These are phyloP conservation scores for Dactylellina cionopaga DNA, from an alignment of 2,329 filamentous ascomycete genomes.

Conservation along the genomic window DNA sequence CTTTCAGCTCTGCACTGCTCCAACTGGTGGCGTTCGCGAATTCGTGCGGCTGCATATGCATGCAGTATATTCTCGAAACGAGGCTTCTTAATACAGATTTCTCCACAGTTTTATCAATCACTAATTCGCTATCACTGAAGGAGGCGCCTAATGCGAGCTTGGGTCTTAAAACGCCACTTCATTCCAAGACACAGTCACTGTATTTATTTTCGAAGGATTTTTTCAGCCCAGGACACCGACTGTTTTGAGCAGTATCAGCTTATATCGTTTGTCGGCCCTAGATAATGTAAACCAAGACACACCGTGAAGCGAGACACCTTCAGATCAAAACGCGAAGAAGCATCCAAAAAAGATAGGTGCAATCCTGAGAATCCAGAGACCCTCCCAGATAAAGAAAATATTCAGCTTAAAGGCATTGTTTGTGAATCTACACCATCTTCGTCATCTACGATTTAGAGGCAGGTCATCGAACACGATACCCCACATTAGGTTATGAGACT, in stretches of 20 bases:
- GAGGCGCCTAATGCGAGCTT: not conserved
- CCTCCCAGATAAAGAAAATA: too few species aligned
- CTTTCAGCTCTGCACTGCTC: not conserved
- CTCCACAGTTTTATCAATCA: not conserved
- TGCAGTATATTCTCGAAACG: not conserved
- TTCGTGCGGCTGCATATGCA: not conserved
- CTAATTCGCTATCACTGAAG: not conserved
- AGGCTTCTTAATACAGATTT: not conserved
- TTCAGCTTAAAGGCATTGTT: too few species aligned
- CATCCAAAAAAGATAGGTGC: too few species aligned
- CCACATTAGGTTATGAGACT: too few species aligned
- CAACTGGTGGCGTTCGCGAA: not conserved
- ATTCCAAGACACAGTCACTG: not conserved
- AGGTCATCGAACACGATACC: too few species aligned
- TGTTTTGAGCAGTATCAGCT: not conserved
- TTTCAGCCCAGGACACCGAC: not conserved
- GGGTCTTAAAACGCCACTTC: not conserved
- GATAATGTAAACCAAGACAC: not conserved
- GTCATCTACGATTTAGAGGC: too few species aligned
- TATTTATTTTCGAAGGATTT: not conserved
- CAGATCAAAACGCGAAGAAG: too few species aligned
- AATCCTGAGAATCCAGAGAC: too few species aligned
- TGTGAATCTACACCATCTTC: too few species aligned
- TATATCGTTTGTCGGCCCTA: not conserved
- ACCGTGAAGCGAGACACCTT: too few species aligned